Conservation (phyloP, 495 filamentous ascomycete genomes). For the Diplogelasinospora grovesii region DNA sequence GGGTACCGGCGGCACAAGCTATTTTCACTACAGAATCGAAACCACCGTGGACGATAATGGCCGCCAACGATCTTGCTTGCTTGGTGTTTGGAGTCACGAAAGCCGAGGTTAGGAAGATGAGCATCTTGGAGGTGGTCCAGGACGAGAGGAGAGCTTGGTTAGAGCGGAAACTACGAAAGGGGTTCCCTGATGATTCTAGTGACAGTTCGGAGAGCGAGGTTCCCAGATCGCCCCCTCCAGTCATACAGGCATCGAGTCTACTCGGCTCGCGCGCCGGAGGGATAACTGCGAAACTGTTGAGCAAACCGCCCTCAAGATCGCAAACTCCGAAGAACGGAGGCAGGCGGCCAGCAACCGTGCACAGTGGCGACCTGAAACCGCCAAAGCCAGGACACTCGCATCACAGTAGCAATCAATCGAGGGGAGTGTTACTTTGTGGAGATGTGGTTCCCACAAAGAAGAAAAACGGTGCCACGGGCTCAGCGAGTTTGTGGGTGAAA, state of each 20-base stretch:
- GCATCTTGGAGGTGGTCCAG: slow-evolving; percentile 89
- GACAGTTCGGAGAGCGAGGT: slow-evolving; percentile 38
- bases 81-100: slow-evolving; percentile 93
- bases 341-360: slow-evolving; percentile 63
- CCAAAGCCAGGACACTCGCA: slow-evolving; percentile 43
- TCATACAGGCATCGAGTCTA: slow-evolving; percentile 40
- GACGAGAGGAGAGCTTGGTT: slow-evolving; percentile 84
- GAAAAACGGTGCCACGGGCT: slow-evolving; percentile 81
- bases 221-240: slow-evolving; percentile 42
- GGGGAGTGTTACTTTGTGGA: slow-evolving; percentile 88
- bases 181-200: slow-evolving; percentile 32
- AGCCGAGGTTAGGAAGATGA: slow-evolving; percentile 87
- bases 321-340: slow-evolving; percentile 35
- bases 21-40: slow-evolving; percentile 90
- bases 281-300: slow-evolving; percentile 78
- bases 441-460: slow-evolving; percentile 94
- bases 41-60: slow-evolving; percentile 88
- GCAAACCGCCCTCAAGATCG: slow-evolving; percentile 73
- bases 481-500: slow-evolving; percentile 96
- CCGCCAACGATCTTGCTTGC: slow-evolving; percentile 96
- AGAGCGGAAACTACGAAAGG: slow-evolving; percentile 70
- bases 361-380: slow-evolving; percentile 62
- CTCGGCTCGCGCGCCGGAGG: slow-evolving; percentile 61
- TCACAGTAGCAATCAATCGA: slow-evolving; percentile 66
- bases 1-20: slow-evolving; percentile 85